Base-by-base conservation (phyloP, 176 grass and related monocot species). In the Carex myosuroides region DNA sequence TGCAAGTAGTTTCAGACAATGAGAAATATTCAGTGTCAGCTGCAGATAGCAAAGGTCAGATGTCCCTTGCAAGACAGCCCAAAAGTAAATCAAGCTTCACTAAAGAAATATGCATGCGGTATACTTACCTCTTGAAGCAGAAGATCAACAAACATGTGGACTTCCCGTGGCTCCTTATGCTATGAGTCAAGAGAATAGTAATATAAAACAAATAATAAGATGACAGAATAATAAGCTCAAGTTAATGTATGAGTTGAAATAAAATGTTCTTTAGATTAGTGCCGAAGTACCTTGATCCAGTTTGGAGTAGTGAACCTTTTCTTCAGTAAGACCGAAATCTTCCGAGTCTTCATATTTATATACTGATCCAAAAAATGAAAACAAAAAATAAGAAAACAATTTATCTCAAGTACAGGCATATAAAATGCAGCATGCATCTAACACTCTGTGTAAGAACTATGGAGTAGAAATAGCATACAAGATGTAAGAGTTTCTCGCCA, bases 111-210 rank as follows among this genome's bases (percentile, higher is more conserved):
- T 21, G 9, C 46, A 76, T 55, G 48, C 30, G 72, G 48, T 55
- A 76, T 48, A 76, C 37, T 55, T 82, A 99, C 96, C 96, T 99
- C 96, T 88, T 93, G 91, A 89, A 99, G 87, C 84, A 99, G 93
- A 82, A 99, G 88, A 83, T 99, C 96, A 88, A 95, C 96, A 85
- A 93, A 95, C 96, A 99, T 99, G 87, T 99, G 90, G 72, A 99
- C 96, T 89, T 99, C 96, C 67, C 96, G 79, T 3, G 96, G 96
- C 78, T 99, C 96, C 89, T 99, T 99, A 84, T 99, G 96, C 96
- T 99, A 88, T 59, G 79, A 57, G 72, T 6, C 9, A 87, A 41
- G 59, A 81, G 81, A 84, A 32, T 20, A 13, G 17, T 26, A 13
- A 60, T 79, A 82, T 72, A 35, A 82, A 13, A 83, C 39, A 7